phyloP scores from a whole-genome alignment of 1,284 basidiomycete species.

The Malassezia obtusa region DNA sequence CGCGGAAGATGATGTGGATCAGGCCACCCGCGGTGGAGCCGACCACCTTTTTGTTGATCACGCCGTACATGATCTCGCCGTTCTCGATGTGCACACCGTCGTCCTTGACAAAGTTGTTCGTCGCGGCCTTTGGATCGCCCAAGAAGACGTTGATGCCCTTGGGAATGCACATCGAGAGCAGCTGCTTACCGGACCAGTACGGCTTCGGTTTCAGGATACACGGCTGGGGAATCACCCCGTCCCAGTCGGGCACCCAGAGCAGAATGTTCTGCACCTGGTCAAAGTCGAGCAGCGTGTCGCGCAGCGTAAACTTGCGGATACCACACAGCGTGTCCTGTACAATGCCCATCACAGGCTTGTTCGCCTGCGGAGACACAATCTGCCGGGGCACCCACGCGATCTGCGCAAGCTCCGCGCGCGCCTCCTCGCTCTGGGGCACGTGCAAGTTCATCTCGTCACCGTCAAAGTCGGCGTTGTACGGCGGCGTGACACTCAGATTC shows the following conservation, averaged over 20 bases:
- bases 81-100: slow-evolving; percentile 95
- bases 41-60: slow-evolving; percentile 96
- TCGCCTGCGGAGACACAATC: slow-evolving; percentile 98
- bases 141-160: slow-evolving; percentile 80
- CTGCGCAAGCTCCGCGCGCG: slow-evolving; percentile 91
- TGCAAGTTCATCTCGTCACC: slow-evolving; percentile 98
- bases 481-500: slow-evolving; percentile 70
- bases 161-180: slow-evolving; percentile 84
- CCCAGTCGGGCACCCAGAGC: slow-evolving; percentile 95
- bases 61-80: slow-evolving; percentile 88
- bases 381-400: slow-evolving; percentile 99
- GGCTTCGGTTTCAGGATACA: slow-evolving; percentile 94
- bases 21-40: slow-evolving; percentile 81
- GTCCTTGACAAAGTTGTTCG: slow-evolving; percentile 53
- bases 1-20: slow-evolving; percentile 92
- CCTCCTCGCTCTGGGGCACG: slow-evolving; percentile 96
- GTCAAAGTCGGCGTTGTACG: slow-evolving; percentile 61
- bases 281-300: slow-evolving; percentile 55
- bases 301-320: slow-evolving; percentile 89
- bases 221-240: slow-evolving; percentile 81
- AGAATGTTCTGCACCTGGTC: slow-evolving; percentile 76
- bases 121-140: slow-evolving; percentile 35
- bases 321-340: slow-evolving; percentile 98
- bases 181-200: slow-evolving; percentile 96
- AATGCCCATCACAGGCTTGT: slow-evolving; percentile 99